Base-by-base conservation (phyloP, 1,284 basidiomycete genomes). In the Laetiporus sulphureus region DNA sequence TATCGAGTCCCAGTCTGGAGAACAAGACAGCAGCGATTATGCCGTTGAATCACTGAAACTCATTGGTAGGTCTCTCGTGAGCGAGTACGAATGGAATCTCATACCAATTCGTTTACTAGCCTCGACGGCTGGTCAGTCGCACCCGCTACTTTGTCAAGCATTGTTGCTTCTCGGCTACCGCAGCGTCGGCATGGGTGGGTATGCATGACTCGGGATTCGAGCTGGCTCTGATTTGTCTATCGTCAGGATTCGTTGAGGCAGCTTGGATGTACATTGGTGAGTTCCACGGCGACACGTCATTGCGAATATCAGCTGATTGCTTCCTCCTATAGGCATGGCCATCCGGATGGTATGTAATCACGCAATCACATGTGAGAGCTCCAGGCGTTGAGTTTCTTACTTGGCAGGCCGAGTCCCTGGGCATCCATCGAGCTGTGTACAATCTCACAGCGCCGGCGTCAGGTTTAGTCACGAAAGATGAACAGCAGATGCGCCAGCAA, bases 301-400 rank as follows among this genome's bases (percentile, higher is more conserved):
- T 34, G 40, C 18, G 12, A 13, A 18, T 8, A 13, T 1, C 12
- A 8, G 12, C 13, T 6, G 22, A 25, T 13, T 11, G 21, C 3
- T 21, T 29, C 15, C 2, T 16, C 7, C 21, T 6, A 4, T 15
- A 46, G 44, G 44, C 15, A 22, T 41, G 25, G 40, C 44, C 24
- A 34, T 42, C 7, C 35, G 44, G 11, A 46, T 46, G 44, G 44
- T 46, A 23, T 21, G 44, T 7, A 27, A n/a, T n/a, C n/a, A n/a
- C n/a, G n/a, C n/a, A n/a, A n/a, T n/a, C n/a, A n/a, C n/a, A n/a
- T n/a, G n/a, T n/a, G n/a, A 13, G 18, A 6, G 7, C 13, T 10
- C 22, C 27, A 10, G 8, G n/a, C n/a, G 27, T 29, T n/a, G 27
- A n/a, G n/a, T 29, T 29, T 10, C n/a, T 29, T 8, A 8, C n/a